These are phyloP conservation scores for Heterobasidion irregulare DNA, from an alignment of 1,284 basidiomycete species.

Conservation along the genomic window DNA sequence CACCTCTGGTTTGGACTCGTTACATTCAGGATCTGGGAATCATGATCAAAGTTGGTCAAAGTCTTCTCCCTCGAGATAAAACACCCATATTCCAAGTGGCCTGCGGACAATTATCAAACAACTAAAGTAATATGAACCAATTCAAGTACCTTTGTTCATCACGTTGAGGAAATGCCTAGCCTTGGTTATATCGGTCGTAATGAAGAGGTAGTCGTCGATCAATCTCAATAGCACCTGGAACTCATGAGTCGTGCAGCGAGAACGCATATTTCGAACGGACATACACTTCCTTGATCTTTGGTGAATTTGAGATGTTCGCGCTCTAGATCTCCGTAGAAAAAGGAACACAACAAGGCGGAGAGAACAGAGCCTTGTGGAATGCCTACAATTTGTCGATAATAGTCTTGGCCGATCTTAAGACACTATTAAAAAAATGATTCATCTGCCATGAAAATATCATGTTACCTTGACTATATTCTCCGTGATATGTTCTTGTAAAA, in stretches of 20 bases:
- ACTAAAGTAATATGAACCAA: background rate
- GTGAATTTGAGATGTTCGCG: slow-evolving; percentile 51
- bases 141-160: slow-evolving; percentile 66
- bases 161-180: slow-evolving; percentile 69
- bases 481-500: slow-evolving; percentile 85
- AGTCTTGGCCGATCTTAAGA: slow-evolving; percentile 61
- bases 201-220: slow-evolving; percentile 90
- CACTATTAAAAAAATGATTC: background rate
- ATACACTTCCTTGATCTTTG: slow-evolving; percentile 52
- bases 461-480: slow-evolving; percentile 78
- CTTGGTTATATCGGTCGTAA: slow-evolving; percentile 61
- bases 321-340: slow-evolving; percentile 93
- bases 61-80: slow-evolving; percentile 87
- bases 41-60: slow-evolving; percentile 76
- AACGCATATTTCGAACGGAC: slow-evolving; percentile 15
- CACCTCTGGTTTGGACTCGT: slow-evolving; percentile 39
- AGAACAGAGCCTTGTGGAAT: slow-evolving; percentile 95
- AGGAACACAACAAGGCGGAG: slow-evolving; percentile 84
- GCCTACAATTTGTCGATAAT: slow-evolving; percentile 83
- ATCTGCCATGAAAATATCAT: background rate
- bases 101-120: slow-evolving; percentile 24
- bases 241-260: background rate
- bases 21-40: slow-evolving; percentile 43
- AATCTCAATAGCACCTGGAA: slow-evolving; percentile 74
- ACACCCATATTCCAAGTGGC: slow-evolving; percentile 91